A percentile compares a stretch with the other conserved stretches of the same genome.
These are phyloP conservation scores for Bifiguratus adelaidae DNA, from an alignment of 192 early-diverging fungal genomes.

Conservation along the genomic window DNA sequence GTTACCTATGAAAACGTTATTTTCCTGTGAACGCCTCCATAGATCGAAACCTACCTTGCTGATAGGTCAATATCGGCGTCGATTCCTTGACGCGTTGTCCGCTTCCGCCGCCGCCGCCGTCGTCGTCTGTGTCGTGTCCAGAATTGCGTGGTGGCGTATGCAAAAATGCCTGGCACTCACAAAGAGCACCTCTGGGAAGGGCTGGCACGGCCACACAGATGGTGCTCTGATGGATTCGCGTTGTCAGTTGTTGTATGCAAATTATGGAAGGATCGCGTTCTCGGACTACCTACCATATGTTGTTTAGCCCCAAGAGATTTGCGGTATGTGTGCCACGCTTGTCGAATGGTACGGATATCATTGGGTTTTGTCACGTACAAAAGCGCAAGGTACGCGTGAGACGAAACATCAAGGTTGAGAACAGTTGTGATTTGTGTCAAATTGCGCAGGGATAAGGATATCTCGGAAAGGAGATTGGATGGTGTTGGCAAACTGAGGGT, in stretches of 20 bases:
- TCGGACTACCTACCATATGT: background rate
- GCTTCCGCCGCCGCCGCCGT: no score
- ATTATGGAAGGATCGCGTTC: background rate
- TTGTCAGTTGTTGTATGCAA: background rate
- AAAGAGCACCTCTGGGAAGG: slow-evolving; percentile 43
- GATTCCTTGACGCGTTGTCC: no score
- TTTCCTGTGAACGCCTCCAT: no score
- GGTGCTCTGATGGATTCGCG: slow-evolving; percentile 19
- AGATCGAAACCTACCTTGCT: no score
- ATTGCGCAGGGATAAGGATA: slow-evolving; percentile 38
- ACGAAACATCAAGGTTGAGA: slow-evolving; percentile 14
- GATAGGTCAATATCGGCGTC: no score
- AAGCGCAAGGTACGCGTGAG: slow-evolving; percentile 29
- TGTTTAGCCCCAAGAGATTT: background rate
- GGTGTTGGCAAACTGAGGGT: slow-evolving; percentile 42
- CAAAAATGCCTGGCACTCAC: slow-evolving; percentile 58
- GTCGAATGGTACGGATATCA: slow-evolving; percentile 14
- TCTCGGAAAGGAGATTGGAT: slow-evolving; percentile 31
- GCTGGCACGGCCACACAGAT: slow-evolving; percentile 45
- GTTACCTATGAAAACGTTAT: no score
- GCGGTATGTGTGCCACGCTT: slow-evolving; percentile 20
- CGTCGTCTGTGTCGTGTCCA: no score
- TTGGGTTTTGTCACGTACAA: slow-evolving; percentile 39
- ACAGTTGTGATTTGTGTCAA: slow-evolving; percentile 34
- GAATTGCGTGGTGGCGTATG: slow-evolving; percentile 14